Conservation (phyloP, 2,329 filamentous ascomycete species). For the Septoria linicola region DNA sequence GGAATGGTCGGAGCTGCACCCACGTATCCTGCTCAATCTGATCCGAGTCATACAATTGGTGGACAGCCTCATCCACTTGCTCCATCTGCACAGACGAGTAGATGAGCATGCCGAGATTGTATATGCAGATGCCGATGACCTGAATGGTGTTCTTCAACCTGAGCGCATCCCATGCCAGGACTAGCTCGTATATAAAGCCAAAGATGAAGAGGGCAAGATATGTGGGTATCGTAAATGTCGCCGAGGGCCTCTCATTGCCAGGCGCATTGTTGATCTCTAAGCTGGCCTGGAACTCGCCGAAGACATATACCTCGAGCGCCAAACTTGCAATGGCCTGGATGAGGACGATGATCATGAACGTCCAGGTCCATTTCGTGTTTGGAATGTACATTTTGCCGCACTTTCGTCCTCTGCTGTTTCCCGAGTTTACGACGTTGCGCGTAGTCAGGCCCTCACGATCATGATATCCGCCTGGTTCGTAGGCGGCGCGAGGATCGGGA, state of each 20-base stretch:
- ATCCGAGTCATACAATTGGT: constrained; percentile 47
- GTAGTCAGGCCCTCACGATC: constrained; percentile 52
- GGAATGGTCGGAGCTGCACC: constrained; percentile 67
- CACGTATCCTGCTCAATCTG: constrained; percentile 59
- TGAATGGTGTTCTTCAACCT: constrained; percentile 98
- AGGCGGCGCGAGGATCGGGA: constrained; percentile 35
- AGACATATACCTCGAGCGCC: constrained; percentile 85
- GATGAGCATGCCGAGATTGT: constrained; percentile 86
- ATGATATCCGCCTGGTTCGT: constrained; percentile 50
- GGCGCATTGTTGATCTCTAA: constrained; percentile 33
- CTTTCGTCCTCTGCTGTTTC: constrained; percentile 37
- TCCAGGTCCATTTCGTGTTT: constrained; percentile 82
- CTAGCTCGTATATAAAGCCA: constrained; percentile 86
- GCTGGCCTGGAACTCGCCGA: constrained; percentile 75
- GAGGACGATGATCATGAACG: constrained; percentile 72
- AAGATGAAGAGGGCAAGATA: constrained; percentile 97
- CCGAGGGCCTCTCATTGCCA: constrained; percentile 13
- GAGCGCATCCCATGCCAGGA: constrained; percentile 89
- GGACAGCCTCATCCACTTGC: constrained; percentile 76
- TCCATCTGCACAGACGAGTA: constrained; percentile 92
- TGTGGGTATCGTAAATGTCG: constrained; percentile 70
- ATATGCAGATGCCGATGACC: constrained; percentile 88
- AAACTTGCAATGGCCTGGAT: constrained; percentile 78
- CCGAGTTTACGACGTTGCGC: constrained; percentile 30
- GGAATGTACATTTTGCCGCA: constrained; percentile 68